These are phyloP conservation scores for Penicillium ochrochloron DNA, from an alignment of 495 filamentous ascomycete genomes.

Conservation along the genomic window DNA sequence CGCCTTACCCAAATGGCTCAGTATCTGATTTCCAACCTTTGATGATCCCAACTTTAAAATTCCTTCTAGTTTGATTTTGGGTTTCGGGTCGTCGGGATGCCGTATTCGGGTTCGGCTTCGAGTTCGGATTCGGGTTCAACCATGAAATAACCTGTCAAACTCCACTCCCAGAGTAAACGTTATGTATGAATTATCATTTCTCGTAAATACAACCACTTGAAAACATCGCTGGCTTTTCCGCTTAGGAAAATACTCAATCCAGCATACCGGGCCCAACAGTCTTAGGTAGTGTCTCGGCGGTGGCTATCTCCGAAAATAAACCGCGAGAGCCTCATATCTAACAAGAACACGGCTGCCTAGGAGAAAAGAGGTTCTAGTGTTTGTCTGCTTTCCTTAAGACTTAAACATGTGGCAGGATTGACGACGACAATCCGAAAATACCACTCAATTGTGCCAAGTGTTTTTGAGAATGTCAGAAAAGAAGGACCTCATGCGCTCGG, in stretches of 20 bases:
- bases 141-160: neutral
- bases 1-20: neutral
- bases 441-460: neutral
- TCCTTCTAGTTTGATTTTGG: neutral
- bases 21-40: neutral
- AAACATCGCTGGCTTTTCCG: neutral
- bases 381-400: neutral
- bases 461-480: neutral
- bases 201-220: neutral
- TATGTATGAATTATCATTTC: neutral
- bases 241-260: neutral
- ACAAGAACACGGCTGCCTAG: neutral
- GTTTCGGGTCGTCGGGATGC: neutral
- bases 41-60: neutral
- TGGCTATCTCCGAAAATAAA: neutral
- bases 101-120: conserved; percentile 12
- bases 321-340: neutral
- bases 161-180: neutral
- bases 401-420: neutral
- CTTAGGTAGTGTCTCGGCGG: neutral
- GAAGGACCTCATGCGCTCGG: neutral
- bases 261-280: neutral
- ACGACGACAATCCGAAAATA: neutral
- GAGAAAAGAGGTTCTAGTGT: neutral
- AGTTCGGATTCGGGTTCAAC: conserved; percentile 15